Base-by-base conservation (phyloP, 108 stramenopile genomes). In the Nitzschia sp. region DNA sequence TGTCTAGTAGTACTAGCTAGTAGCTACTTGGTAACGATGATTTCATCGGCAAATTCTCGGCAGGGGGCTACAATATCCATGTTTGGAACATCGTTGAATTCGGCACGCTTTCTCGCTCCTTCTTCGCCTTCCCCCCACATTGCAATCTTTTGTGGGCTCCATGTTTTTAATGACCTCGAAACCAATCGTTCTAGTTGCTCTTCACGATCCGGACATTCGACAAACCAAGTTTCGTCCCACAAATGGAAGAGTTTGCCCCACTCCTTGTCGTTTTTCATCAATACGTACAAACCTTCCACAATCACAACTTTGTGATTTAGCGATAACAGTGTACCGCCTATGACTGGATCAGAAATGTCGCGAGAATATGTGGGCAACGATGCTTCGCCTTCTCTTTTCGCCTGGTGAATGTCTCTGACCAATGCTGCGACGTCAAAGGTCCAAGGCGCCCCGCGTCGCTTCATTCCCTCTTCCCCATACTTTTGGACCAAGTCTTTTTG, bases 181-280 rank as follows among this genome's bases (percentile, higher is more conserved):
- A 89, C 70, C 29, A 89, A 45, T 22, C 88, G 72, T 9, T 58
- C 26, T 23, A 77, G 59, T 46, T 86, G 83, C 21, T 65, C 78
- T 27, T 58, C 77, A 53, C 69, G 19, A 64, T 58, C 0, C 73
- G 31, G 32, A 46, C 58, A 21, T 54, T 64, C 16, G 22, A 91
- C 61, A 61, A 77, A 91, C 90, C 90, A 91, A 1, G 77, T 71
- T 70, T 91, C 90, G 57, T 91, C 87, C 73, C 86, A 88, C 27
- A 87, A 62, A 1, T 53, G 52, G 44, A 48, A 52, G 13, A 85
- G 25, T 22, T 76, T 72, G 25, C 60, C 57, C 87, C 87, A 88
- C 22, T 83, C 63, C n/a, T 54, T 22, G 46, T 77, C 79, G 11
- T 78, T 63, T 77, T 81, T 61, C 33, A 72, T 65, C 0, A 82